Evolutionary conservation across 73 alveolate species (phyloP).

Genomic region (Paramecium sonneborni): DNA sequence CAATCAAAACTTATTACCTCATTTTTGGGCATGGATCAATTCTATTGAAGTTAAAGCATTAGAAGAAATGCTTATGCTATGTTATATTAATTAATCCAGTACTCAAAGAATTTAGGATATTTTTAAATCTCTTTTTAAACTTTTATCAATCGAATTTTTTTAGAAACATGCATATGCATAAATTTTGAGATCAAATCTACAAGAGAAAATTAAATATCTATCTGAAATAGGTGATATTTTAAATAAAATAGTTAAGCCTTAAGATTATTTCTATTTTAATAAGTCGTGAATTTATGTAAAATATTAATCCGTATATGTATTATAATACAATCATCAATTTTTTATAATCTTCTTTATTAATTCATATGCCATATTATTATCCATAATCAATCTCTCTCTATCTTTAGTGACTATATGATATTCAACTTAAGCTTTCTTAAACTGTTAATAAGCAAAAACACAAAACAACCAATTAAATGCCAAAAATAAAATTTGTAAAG

Average conservation of each 20-base stretch:
- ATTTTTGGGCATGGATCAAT: background rate
- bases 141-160: background rate
- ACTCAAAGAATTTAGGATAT: background rate
- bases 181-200: background rate
- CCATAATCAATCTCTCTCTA: conserved; percentile 44
- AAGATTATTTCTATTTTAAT: conserved; percentile 5
- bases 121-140: background rate
- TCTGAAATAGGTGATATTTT: background rate
- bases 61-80: conserved; percentile 1
- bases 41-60: background rate
- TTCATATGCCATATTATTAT: conserved; percentile 54
- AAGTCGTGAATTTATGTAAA: background rate
- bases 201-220: conserved; percentile 10
- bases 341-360: conserved; percentile 29
- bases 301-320: background rate
- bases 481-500: conserved; percentile 1
- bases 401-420: background rate
- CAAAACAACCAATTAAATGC: background rate
- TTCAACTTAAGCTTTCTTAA: background rate
- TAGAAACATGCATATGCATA: background rate
- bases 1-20: background rate
- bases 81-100: background rate
- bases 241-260: background rate
- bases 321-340: background rate
- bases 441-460: background rate